These are phyloP conservation scores for Pseudoneurospora amorphoporcata DNA, from an alignment of 495 filamentous ascomycete species.

Conservation along the genomic window DNA sequence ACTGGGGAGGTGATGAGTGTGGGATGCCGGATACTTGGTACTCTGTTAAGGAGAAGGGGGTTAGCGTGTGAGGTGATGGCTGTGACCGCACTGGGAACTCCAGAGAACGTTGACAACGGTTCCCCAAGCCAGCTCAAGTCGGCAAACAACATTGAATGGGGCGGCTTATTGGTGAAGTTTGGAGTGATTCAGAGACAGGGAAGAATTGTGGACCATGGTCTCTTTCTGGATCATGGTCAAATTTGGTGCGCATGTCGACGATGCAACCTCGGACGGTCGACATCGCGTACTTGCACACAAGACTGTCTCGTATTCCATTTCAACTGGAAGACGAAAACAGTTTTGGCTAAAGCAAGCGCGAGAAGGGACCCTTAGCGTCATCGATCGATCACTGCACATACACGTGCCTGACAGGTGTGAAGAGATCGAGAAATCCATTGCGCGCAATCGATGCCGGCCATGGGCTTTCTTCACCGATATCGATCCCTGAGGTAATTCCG, in stretches of 20 bases:
- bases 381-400: neutral
- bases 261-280: neutral
- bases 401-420: neutral
- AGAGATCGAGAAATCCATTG: neutral
- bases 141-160: no score
- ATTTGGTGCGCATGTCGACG: neutral
- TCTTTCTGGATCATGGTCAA: neutral
- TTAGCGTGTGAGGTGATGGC: neutral
- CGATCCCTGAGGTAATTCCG: neutral
- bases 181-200: neutral
- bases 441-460: neutral
- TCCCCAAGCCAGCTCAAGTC: no score
- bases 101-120: no score
- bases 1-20: conserved; percentile 7
- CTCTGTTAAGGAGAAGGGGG: conserved; percentile 4
- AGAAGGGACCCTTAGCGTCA: neutral
- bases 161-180: no score
- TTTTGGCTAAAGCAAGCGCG: neutral
- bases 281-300: neutral
- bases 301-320: neutral
- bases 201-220: neutral
- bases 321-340: neutral
- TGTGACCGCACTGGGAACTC: neutral
- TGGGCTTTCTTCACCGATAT: neutral
- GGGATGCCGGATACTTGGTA: conserved; percentile 13